Evolutionary conservation across 768 basidiomycete species (phyloP), one percentile per base, ranked within the genome.

Genomic region (Lactarius vividus): DNA sequence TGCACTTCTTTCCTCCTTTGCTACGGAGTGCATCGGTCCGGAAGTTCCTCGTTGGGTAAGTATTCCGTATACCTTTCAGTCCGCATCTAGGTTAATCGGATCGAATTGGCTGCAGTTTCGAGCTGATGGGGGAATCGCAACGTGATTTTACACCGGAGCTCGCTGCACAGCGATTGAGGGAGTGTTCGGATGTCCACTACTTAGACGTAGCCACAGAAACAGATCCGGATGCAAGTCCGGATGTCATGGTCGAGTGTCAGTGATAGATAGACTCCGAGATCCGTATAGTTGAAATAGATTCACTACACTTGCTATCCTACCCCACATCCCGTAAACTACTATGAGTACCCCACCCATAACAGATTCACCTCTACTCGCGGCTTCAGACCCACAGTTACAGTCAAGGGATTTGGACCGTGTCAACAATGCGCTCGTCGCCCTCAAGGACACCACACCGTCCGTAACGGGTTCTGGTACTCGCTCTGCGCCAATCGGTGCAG

Each of bases 121-220:
- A 97, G 75, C 77, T 96, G 59, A 91, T 96, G 87, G 91, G 87
- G 0, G 95, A 96, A 74, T 83, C 91, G 7, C 95, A 96, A 78
- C 83, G 95, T 0, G 95, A 96, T 74, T 79, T 96, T 15, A 94
- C 94, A 0, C 84, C 94, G 0, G 95, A 97, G 74, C 88, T 93
- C 74, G 95, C 93, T 9, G 94, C 95, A 0, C 71, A 77, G 68
- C 79, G 83, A 16, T 76, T 95, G 49, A 80, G 90, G 56, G 80
- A 68, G 0, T 79, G 82, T 58, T 73, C 80, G 28, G 83, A 87
- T 37, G 78, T 81, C 40, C 92, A 95, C 74, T 94, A 91, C 72
- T 73, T 83, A 39, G 72, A 76, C 39, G 15, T 29, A 55, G 28
- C 18, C 18, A 59, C 42, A 18, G 46, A n/a, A 37, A 49, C 28